Percentiles rank a stretch among this genome's conserved stretches.
Conservation (phyloP, 2,329 filamentous ascomycete genomes). For the Paracamarosporium sp. region DNA sequence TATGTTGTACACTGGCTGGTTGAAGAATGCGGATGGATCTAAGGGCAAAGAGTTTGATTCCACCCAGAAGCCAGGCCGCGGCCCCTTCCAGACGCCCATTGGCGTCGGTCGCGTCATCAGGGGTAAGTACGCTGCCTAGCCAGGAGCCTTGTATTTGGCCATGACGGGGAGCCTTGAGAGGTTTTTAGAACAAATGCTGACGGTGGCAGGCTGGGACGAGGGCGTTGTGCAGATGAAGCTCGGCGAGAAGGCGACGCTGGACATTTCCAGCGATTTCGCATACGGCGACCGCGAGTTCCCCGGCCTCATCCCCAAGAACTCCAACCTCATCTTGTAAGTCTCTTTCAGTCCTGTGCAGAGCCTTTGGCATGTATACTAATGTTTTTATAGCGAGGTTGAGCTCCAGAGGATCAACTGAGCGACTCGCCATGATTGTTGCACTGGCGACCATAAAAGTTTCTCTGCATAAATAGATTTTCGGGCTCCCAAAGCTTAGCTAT, state of each 20-base stretch:
- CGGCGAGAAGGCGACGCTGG: conserved; percentile 85
- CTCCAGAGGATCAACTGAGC: conserved; percentile 42
- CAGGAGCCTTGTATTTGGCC: background rate
- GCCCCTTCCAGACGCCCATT: conserved; percentile 77
- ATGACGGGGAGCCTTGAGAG: background rate
- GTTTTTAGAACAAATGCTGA: background rate
- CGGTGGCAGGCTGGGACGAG: conserved; percentile 60
- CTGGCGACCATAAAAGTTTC: background rate
- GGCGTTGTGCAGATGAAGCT: conserved; percentile 78
- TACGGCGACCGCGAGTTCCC: conserved; percentile 66
- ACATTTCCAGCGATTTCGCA: conserved; percentile 72
- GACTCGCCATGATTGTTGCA: background rate
- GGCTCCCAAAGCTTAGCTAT: background rate
- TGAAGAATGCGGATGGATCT: conserved; percentile 26
- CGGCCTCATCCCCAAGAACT: conserved; percentile 74
- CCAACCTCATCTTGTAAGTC: conserved; percentile 82
- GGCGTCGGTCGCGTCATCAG: conserved; percentile 84
- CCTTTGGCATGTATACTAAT: conserved; percentile 8
- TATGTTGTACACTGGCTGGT: conserved; percentile 42
- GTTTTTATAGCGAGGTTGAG: conserved; percentile 34
- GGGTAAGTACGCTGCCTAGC: conserved; percentile 61
- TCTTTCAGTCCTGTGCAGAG: background rate
- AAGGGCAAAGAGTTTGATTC: conserved; percentile 72
- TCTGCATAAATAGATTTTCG: background rate
- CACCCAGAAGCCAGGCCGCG: conserved; percentile 69